These are phyloP conservation scores for Aspergillus glaucus DNA, from an alignment of 2,329 filamentous ascomycete genomes.

Conservation along the genomic window DNA sequence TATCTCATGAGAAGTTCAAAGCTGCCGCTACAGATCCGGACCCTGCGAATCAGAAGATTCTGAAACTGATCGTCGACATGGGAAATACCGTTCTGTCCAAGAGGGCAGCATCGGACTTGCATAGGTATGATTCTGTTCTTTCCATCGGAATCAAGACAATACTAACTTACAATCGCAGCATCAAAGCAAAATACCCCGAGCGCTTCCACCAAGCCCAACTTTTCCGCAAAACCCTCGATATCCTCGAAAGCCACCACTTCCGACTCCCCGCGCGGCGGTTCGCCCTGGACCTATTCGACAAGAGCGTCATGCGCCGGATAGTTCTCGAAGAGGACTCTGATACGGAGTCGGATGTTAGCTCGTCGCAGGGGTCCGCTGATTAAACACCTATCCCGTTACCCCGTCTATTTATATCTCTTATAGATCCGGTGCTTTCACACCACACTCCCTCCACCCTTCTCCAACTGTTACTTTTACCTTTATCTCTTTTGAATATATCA, in stretches of 20 bases:
- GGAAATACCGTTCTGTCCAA: conserved; percentile 92
- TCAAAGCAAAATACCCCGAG: conserved; percentile 67
- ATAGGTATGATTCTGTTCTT: conserved; percentile 38
- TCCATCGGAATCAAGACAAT: neutral
- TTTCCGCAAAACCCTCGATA: conserved; percentile 76
- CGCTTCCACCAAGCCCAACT: conserved; percentile 70
- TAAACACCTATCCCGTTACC: too few relatives aligned
- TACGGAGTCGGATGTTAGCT: conserved; percentile 25
- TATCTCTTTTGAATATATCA: neutral
- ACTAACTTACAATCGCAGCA: conserved; percentile 39
- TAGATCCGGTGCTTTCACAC: neutral
- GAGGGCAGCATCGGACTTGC: conserved; percentile 74
- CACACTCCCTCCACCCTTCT: too few relatives aligned
- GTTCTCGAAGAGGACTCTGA: conserved; percentile 67
- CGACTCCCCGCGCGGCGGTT: conserved; percentile 79
- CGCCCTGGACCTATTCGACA: conserved; percentile 91
- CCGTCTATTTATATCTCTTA: neutral
- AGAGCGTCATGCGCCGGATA: conserved; percentile 74
- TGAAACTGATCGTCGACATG: conserved; percentile 79
- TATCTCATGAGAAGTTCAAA: conserved; percentile 43
- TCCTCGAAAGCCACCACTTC: conserved; percentile 86
- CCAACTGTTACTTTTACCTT: too few relatives aligned
- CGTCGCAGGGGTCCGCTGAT: conserved; percentile 17
- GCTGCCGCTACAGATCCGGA: conserved; percentile 57
- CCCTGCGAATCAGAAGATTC: conserved; percentile 62